These are phyloP conservation scores for Cymbidium sinense DNA, from an alignment of 106 monocot genomes.

Conservation along the genomic window DNA sequence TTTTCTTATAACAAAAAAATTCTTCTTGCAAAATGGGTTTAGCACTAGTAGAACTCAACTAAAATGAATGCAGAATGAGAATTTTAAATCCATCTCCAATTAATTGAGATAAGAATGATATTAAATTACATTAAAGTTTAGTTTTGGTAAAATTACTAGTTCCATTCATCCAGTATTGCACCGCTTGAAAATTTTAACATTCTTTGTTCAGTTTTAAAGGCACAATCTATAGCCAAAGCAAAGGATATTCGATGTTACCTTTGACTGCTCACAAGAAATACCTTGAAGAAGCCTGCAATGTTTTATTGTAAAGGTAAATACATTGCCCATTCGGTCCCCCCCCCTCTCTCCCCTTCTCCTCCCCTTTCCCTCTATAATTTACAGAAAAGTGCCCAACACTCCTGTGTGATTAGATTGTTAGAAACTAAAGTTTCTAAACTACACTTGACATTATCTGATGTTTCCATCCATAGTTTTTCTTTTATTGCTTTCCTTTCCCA, in stretches of 20 bases:
- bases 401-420: neutral
- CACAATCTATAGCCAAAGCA: slow-evolving; percentile 59
- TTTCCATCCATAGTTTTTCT: neutral
- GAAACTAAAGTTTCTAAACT: too few relatives aligned
- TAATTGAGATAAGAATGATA: neutral
- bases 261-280: slow-evolving; percentile 75
- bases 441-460: neutral
- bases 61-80: neutral
- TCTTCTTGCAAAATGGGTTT: neutral
- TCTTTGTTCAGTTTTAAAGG: slow-evolving; percentile 40
- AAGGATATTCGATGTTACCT: slow-evolving; percentile 80
- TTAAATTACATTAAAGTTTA: neutral
- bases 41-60: neutral
- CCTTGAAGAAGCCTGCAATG: slow-evolving; percentile 82
- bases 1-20: neutral
- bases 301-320: slow-evolving; percentile 22
- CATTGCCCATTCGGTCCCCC: neutral
- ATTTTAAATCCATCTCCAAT: neutral
- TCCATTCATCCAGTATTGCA: neutral
- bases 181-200: neutral
- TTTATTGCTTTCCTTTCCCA: neutral
- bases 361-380: too few relatives aligned
- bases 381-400: neutral
- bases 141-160: neutral
- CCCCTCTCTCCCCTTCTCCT: neutral